A percentile compares a stretch with the other conserved stretches of the same genome.
phyloP scores from a whole-genome alignment of 306 rosid species.

The Lathyrus sativus region DNA sequence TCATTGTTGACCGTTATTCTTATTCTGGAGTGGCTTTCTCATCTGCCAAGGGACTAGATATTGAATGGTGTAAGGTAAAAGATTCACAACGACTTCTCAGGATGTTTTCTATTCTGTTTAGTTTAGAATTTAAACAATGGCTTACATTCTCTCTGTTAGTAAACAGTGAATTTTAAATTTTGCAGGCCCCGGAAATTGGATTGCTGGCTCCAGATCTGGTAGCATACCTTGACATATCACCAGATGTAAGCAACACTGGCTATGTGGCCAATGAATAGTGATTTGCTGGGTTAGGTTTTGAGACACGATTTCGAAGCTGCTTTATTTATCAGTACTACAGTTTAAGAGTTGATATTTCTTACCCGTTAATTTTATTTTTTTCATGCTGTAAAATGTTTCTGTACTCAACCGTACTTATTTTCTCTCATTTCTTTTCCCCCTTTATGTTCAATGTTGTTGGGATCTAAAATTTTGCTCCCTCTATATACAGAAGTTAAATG shows the following conservation, averaged over 20 bases:
- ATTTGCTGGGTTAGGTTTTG: slow-evolving; percentile 16
- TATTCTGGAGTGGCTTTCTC: slow-evolving; percentile 98
- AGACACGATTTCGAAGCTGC: slow-evolving; percentile 4
- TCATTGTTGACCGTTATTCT: slow-evolving; percentile 94
- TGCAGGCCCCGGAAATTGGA: slow-evolving; percentile 88
- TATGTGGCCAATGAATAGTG: slow-evolving; percentile 19
- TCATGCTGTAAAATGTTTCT: not conserved
- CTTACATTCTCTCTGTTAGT: slow-evolving; percentile 14
- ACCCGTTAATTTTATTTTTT: slow-evolving; percentile 18
- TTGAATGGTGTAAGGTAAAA: slow-evolving; percentile 92
- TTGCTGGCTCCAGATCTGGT: slow-evolving; percentile 81
- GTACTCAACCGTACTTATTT: slow-evolving; percentile 9
- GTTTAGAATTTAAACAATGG: slow-evolving; percentile 11
- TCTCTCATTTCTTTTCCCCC: slow-evolving; percentile 3
- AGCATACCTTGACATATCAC: slow-evolving; percentile 79
- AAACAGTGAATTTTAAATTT: slow-evolving; percentile 34
- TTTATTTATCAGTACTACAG: slow-evolving; percentile 15
- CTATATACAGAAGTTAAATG: not conserved
- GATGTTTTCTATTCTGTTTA: slow-evolving; percentile 6
- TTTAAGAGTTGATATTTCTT: not conserved
- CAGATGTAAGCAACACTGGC: slow-evolving; percentile 59
- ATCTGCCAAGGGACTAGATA: slow-evolving; percentile 79
- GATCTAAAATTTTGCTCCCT: slow-evolving; percentile 1
- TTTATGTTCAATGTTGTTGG: slow-evolving; percentile 6
- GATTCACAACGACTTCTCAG: not conserved